These are phyloP conservation scores for Daldinia childiae DNA, from an alignment of 495 filamentous ascomycete species.

Conservation along the genomic window DNA sequence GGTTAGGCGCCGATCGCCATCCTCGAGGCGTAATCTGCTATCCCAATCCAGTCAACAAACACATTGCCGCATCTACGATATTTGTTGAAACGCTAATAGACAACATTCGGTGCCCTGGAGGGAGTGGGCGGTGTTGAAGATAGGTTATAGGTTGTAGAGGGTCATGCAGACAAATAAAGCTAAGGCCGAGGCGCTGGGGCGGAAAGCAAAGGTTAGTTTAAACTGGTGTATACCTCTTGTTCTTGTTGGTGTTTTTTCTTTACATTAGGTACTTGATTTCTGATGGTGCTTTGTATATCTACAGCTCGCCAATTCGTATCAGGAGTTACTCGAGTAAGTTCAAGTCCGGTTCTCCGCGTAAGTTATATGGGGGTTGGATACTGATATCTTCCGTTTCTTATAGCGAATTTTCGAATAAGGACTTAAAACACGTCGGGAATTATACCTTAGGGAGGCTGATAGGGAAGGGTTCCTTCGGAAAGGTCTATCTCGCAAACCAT, in stretches of 20 bases:
- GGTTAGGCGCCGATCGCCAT: constrained; percentile 37
- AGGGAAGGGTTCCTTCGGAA: constrained; percentile 97
- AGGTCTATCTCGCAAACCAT: constrained; percentile 95
- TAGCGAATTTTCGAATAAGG: constrained; percentile 94
- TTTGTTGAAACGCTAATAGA: constrained; percentile 14
- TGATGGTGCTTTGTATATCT: constrained; percentile 35
- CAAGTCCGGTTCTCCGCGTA: not conserved
- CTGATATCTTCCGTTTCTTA: constrained; percentile 36
- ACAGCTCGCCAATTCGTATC: constrained; percentile 95
- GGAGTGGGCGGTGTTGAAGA: constrained; percentile 30
- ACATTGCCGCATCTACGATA: not conserved
- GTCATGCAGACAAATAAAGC: constrained; percentile 70
- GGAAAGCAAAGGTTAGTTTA: constrained; percentile 85
- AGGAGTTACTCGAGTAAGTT: constrained; percentile 91
- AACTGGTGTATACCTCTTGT: constrained; percentile 10
- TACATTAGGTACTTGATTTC: constrained; percentile 24
- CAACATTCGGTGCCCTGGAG: constrained; percentile 19
- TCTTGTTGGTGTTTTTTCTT: constrained; percentile 13
- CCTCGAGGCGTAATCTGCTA: constrained; percentile 14
- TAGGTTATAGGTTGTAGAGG: constrained; percentile 26
- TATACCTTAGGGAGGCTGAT: constrained; percentile 91
- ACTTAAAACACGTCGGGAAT: constrained; percentile 91
- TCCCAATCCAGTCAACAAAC: constrained; percentile 9
- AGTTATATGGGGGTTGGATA: constrained; percentile 1
- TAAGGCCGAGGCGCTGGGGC: constrained; percentile 88